phyloP scores from a whole-genome alignment of 1,284 basidiomycete species.

The Xerocomus amazonicus region DNA sequence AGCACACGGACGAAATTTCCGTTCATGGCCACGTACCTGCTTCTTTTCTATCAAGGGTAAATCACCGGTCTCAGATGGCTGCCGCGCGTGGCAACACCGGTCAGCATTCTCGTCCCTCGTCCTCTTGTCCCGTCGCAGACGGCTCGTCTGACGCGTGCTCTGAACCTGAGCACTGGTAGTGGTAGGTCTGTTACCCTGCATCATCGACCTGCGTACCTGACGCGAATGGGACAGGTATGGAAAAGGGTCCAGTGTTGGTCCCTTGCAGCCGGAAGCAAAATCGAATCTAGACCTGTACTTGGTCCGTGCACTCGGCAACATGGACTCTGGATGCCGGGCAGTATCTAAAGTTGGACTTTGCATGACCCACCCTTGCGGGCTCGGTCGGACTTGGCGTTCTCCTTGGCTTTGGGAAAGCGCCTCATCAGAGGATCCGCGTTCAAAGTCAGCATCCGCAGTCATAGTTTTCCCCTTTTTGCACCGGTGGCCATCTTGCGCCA shows the following conservation, averaged over 20 bases:
- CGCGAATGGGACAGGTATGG: constrained; percentile 19
- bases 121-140: constrained; percentile 2
- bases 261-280: constrained; percentile 12
- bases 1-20: constrained; percentile 23
- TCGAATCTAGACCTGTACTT: constrained; percentile 27
- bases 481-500: constrained; percentile 16
- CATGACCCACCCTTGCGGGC: background rate
- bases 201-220: constrained; percentile 9
- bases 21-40: constrained; percentile 30
- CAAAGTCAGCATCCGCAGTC: constrained; percentile 3
- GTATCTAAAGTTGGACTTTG: background rate
- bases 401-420: constrained; percentile 12
- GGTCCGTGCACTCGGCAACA: constrained; percentile 26
- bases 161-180: background rate
- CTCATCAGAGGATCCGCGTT: constrained; percentile 20
- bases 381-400: background rate
- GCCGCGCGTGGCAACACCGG: background rate
- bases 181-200: constrained; percentile 10
- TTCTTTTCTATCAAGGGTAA: constrained; percentile 29
- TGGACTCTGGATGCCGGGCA: constrained; percentile 5
- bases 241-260: constrained; percentile 14
- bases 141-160: background rate
- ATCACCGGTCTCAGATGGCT: constrained; percentile 20
- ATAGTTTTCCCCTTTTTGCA: constrained; percentile 31
- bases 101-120: background rate